Conservation (phyloP, 1,284 basidiomycete genomes). For the Athelia psychrophila region DNA sequence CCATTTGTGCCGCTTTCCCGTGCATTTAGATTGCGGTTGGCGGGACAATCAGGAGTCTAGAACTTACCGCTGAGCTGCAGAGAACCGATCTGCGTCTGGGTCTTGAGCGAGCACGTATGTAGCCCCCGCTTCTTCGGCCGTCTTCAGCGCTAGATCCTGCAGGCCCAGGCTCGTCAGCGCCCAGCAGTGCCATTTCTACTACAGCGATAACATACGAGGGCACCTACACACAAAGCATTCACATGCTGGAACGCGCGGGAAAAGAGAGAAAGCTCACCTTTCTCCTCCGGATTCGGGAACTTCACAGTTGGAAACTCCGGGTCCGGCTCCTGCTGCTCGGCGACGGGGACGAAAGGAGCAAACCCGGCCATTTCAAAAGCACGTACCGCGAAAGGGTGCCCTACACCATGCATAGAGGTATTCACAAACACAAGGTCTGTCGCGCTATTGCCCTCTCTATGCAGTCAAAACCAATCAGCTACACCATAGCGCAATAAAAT, state of each 20-base stretch:
- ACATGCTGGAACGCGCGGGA: slow-evolving; percentile 6
- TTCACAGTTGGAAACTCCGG: slow-evolving; percentile 81
- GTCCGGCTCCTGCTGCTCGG: slow-evolving; percentile 66
- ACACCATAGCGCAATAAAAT: background rate
- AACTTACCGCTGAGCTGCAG: slow-evolving; percentile 71
- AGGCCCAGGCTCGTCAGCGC: background rate
- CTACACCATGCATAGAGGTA: slow-evolving; percentile 87
- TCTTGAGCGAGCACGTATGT: slow-evolving; percentile 80
- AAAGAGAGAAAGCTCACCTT: slow-evolving; percentile 42
- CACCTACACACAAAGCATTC: background rate
- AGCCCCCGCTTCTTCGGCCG: slow-evolving; percentile 50
- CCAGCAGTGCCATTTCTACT: background rate
- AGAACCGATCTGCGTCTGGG: slow-evolving; percentile 82
- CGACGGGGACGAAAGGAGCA: slow-evolving; percentile 54
- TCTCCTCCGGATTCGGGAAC: slow-evolving; percentile 88
- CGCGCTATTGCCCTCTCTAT: slow-evolving; percentile 29
- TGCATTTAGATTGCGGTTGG: slow-evolving; percentile 1
- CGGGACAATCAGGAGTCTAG: background rate
- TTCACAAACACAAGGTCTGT: slow-evolving; percentile 60
- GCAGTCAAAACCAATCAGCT: background rate
- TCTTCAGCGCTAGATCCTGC: slow-evolving; percentile 67
- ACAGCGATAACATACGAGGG: background rate
- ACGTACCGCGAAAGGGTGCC: slow-evolving; percentile 55
- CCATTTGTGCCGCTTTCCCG: slow-evolving; percentile 41
- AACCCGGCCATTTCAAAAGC: slow-evolving; percentile 63